These are phyloP conservation scores for Cruciata laevipes DNA, from an alignment of 257 asterid species.

Conservation along the genomic window DNA sequence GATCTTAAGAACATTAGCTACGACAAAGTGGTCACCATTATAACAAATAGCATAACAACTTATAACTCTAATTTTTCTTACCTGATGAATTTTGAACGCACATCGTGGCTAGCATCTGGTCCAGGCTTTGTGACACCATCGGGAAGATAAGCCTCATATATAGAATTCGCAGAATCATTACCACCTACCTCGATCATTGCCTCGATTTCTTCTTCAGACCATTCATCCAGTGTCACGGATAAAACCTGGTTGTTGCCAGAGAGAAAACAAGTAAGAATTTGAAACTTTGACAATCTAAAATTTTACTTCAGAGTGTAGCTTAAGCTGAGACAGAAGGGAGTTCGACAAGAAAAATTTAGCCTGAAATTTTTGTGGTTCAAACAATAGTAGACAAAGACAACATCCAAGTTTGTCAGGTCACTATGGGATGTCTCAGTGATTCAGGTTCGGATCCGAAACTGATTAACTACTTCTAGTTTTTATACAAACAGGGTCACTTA, in stretches of 20 bases:
- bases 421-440: no score
- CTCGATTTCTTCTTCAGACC: slow-evolving; percentile 90
- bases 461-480: neutral
- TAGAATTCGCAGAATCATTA: slow-evolving; percentile 91
- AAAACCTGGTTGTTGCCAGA: slow-evolving; percentile 51
- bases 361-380: neutral
- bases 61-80: slow-evolving; percentile 18
- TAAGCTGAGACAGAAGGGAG: neutral
- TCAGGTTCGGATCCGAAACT: neutral
- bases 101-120: slow-evolving; percentile 70
- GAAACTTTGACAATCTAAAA: neutral
- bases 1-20: neutral
- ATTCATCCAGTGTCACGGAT: slow-evolving; percentile 94
- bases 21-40: neutral
- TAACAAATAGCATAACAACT: neutral
- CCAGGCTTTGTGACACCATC: slow-evolving; percentile 78
- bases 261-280: neutral
- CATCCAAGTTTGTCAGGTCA: no score
- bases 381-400: neutral
- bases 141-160: slow-evolving; percentile 91
- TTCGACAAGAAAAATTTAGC: neutral
- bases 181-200: slow-evolving; percentile 95
- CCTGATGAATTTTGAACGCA: slow-evolving; percentile 80
- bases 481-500: neutral
- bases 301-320: neutral